Base-by-base conservation (phyloP, 352 stramenopile species). In the Pythium angustatum region DNA sequence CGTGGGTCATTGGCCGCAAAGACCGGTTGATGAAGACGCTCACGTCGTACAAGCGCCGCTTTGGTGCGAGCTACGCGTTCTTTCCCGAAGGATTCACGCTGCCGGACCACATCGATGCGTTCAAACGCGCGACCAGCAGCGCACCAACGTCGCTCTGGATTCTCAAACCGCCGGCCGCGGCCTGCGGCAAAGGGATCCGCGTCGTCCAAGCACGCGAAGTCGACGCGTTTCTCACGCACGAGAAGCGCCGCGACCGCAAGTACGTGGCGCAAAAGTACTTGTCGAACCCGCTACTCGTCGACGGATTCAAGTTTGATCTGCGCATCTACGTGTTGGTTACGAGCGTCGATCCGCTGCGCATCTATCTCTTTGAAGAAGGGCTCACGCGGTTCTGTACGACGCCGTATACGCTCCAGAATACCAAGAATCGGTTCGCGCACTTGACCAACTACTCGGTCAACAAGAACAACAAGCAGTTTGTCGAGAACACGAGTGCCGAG, bases 271-370 rank as follows among this genome's bases (percentile, higher is more conserved):
- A 98, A 69, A 76, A 76, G 38, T 95, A 96, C 60, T 30, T 97
- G 0, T 62, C 73, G 0, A 76, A 82, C 30, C 90, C 89, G 12
- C 81, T 94, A 22, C 67, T 95, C 2, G 75, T 96, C 28, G 81
- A 89, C 30, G 79, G 85, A n/a, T 89, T 82, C 73, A 97, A 97
- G 66, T 97, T 97, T 53, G 91, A 97, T 58, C 66, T 97, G 24
- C 77, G 91, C 11, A 58, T 97, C 45, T 97, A 97, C 67, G 87
- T 96, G 2, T 49, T 96, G 6, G 85, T 96, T 31, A 96, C 89
- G n/a, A 90, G 77, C 45, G 67, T 96, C 34, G 85, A 96, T 51
- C 90, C 90, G 17, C 64, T 97, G 45, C 77, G 88, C 26, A 83
- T 93, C 47, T 97, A 96, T 54, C 54, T 95, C 12, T 96, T 94